phyloP scores from a whole-genome alignment of 306 rosid genomes.

The Malus fusca region DNA sequence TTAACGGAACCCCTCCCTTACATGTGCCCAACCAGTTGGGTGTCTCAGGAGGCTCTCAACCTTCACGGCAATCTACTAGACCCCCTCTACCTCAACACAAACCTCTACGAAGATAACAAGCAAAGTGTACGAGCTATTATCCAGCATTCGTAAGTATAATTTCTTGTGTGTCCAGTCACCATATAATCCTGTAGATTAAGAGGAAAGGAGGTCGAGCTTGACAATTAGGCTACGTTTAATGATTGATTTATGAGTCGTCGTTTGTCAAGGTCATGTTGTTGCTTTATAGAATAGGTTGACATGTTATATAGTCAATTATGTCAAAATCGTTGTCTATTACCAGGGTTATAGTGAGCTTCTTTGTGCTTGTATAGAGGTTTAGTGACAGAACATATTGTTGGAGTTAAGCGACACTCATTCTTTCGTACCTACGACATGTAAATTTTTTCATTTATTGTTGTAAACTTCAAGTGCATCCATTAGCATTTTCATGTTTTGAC shows the following conservation, averaged over 20 bases:
- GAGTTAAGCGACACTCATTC: not conserved
- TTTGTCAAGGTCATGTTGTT: not conserved
- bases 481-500: not conserved
- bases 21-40: slow-evolving; percentile 14
- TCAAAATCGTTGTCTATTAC: not conserved
- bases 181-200: slow-evolving; percentile 5
- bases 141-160: not conserved
- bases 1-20: slow-evolving; percentile 24
- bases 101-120: slow-evolving; percentile 14
- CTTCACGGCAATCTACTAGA: slow-evolving; percentile 22
- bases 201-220: not conserved
- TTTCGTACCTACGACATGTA: not conserved
- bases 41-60: slow-evolving; percentile 34
- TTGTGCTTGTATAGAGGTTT: not conserved
- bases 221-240: not conserved
- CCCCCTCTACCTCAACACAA: slow-evolving; percentile 17
- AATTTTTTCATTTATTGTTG: not conserved
- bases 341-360: too few species aligned
- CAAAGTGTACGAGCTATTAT: not conserved
- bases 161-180: not conserved
- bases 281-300: not conserved
- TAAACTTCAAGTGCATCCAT: not conserved
- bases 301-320: not conserved
- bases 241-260: not conserved
- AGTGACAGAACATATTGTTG: not conserved